Percentiles rank a stretch among this genome's conserved stretches.
Evolutionary conservation across 306 rosid genomes (phyloP).

Genomic region (Fragaria iinumae): DNA sequence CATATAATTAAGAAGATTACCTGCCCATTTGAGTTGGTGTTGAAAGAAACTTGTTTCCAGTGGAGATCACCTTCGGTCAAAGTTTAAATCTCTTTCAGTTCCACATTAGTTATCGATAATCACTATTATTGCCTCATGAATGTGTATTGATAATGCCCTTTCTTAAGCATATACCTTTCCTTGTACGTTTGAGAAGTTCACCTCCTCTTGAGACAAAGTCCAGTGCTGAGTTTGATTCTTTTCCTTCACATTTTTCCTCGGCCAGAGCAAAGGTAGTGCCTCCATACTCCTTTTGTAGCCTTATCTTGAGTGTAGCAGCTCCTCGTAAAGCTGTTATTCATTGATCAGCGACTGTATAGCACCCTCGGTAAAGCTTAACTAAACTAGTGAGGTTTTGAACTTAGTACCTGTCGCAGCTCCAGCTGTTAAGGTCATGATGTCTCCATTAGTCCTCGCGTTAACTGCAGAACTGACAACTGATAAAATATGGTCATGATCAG

Average conservation of each 20-base stretch:
- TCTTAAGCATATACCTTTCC: slow-evolving; percentile 62
- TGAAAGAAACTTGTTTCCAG: slow-evolving; percentile 94
- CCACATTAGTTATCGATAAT: not conserved
- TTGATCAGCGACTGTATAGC: not conserved
- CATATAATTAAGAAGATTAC: slow-evolving; percentile 33
- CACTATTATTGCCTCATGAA: slow-evolving; percentile 9
- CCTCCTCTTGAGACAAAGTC: slow-evolving; percentile 73
- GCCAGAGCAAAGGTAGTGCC: slow-evolving; percentile 48
- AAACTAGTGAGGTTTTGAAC: not conserved
- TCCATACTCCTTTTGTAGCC: slow-evolving; percentile 69
- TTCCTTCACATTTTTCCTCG: slow-evolving; percentile 62
- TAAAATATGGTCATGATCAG: slow-evolving; percentile 66
- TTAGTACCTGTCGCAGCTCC: slow-evolving; percentile 88
- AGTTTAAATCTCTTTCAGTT: slow-evolving; percentile 25
- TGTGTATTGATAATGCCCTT: not conserved
- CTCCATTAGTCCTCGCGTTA: slow-evolving; percentile 82
- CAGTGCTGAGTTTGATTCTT: slow-evolving; percentile 59
- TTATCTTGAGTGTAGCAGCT: slow-evolving; percentile 70
- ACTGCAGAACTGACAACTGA: slow-evolving; percentile 78
- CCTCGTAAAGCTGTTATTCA: slow-evolving; percentile 66
- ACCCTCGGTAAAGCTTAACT: not conserved
- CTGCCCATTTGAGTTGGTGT: slow-evolving; percentile 76
- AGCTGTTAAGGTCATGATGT: slow-evolving; percentile 88
- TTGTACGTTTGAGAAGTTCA: slow-evolving; percentile 88
- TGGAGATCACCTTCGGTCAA: slow-evolving; percentile 76